Percentiles rank a stretch among this genome's conserved stretches.
Evolutionary conservation across 2,329 filamentous ascomycete species (phyloP).

Genomic region (Geosmithia flava): DNA sequence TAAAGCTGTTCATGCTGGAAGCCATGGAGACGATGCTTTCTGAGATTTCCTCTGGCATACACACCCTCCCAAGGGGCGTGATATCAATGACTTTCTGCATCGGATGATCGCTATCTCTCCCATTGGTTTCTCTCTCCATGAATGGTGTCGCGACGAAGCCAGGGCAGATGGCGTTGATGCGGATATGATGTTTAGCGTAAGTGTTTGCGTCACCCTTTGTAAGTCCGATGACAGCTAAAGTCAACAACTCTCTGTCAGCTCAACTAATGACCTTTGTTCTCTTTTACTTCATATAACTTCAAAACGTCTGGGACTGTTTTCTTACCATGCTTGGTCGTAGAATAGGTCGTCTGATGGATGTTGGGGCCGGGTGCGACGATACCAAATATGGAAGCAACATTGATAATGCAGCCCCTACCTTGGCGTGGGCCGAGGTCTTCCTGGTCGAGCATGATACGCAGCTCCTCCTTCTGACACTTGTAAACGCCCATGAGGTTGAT

Average conservation of each 20-base stretch:
- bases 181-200: conserved; percentile 3
- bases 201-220: conserved; percentile 3
- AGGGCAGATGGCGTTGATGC: conserved; percentile 4
- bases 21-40: conserved; percentile 4
- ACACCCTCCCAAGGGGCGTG: neutral
- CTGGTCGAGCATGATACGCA: conserved; percentile 37
- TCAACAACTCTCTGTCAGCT: neutral
- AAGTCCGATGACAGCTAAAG: conserved; percentile 4
- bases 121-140: neutral
- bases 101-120: neutral
- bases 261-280: too few species aligned
- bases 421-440: conserved; percentile 24
- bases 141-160: conserved; percentile 4
- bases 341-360: conserved; percentile 31
- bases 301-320: neutral
- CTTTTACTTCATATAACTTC: neutral
- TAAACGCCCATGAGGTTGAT: conserved; percentile 45
- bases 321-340: conserved; percentile 36
- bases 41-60: conserved; percentile 1
- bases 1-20: conserved; percentile 4
- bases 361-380: conserved; percentile 23
- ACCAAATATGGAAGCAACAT: conserved; percentile 39
- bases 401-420: conserved; percentile 39
- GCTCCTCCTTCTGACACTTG: conserved; percentile 41
- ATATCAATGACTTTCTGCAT: neutral